Evolutionary conservation across 225 moss, liverwort and hornwort genomes (phyloP).

Genomic region (Sphagnum tenellum): DNA sequence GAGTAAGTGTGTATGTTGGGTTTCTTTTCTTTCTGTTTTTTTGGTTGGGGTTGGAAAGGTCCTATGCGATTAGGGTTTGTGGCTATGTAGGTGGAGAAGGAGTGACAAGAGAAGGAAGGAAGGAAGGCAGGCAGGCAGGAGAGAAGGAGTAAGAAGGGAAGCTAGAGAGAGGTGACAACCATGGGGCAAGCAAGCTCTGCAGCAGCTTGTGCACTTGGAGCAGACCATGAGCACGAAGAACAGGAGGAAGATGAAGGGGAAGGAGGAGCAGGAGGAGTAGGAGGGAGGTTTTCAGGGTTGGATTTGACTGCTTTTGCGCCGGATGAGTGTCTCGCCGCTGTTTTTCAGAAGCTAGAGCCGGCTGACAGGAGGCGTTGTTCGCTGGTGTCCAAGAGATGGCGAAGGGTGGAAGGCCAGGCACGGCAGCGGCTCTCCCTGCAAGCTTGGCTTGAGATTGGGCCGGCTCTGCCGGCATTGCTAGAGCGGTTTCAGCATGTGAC

Average conservation of each 20-base stretch:
- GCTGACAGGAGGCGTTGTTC: slow-evolving; percentile 73
- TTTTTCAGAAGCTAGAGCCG: slow-evolving; percentile 71
- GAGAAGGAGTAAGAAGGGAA: too few relatives aligned
- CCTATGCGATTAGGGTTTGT: too few relatives aligned
- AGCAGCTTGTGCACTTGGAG: slow-evolving; percentile 43
- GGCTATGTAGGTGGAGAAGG: too few relatives aligned
- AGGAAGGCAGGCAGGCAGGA: too few relatives aligned
- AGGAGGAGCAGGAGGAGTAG: slow-evolving; percentile 15
- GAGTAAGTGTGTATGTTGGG: too few relatives aligned
- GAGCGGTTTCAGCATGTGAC: slow-evolving; percentile 73
- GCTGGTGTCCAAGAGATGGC: slow-evolving; percentile 87
- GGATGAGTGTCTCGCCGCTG: slow-evolving; percentile 82
- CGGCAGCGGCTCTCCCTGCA: slow-evolving; percentile 67
- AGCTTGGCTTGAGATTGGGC: slow-evolving; percentile 45
- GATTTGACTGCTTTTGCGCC: slow-evolving; percentile 67
- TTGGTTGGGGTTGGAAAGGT: too few relatives aligned
- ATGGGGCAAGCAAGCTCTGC: slow-evolving; percentile 56
- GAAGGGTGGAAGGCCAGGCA: slow-evolving; percentile 73
- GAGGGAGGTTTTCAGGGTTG: slow-evolving; percentile 13
- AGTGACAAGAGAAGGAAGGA: too few relatives aligned
- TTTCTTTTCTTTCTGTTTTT: too few relatives aligned
- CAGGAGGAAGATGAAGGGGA: slow-evolving; percentile 4
- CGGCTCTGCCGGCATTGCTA: slow-evolving; percentile 46
- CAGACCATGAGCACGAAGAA: slow-evolving; percentile 16
- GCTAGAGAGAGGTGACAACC: background rate